A percentile compares a stretch with the other conserved stretches of the same genome.
These are phyloP conservation scores for Beauveria australis DNA, from an alignment of 2,329 filamentous ascomycete species.

Conservation along the genomic window DNA sequence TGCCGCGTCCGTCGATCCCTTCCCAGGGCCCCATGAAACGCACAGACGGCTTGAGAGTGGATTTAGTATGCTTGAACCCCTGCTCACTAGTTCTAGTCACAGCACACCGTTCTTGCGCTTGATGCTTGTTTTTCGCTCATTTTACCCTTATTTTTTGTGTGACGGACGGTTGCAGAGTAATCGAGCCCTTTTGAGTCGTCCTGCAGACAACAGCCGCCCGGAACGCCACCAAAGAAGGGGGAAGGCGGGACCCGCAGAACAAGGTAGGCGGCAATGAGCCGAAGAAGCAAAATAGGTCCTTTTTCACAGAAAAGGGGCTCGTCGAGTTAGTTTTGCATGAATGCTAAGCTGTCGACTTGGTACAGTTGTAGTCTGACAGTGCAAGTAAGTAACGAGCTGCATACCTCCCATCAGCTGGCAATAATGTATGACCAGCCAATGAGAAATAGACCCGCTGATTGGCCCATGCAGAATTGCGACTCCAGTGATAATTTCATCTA, in stretches of 20 bases:
- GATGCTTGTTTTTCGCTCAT: slow-evolving; percentile 2
- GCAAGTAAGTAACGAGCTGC: background rate
- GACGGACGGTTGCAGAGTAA: background rate
- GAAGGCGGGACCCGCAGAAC: background rate
- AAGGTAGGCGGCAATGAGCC: background rate
- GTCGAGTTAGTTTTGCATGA: background rate
- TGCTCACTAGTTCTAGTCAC: background rate
- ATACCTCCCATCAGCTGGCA: background rate
- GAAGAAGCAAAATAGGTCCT: slow-evolving; percentile 2
- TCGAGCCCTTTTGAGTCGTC: background rate
- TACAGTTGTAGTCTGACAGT: background rate
- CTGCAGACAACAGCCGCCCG: background rate
- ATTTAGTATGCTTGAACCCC: background rate
- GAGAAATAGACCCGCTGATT: background rate
- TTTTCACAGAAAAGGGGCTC: background rate
- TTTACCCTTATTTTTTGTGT: background rate
- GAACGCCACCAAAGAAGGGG: background rate
- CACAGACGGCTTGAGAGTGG: background rate
- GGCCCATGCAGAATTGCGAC: background rate
- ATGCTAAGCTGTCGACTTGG: background rate
- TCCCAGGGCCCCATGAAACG: background rate
- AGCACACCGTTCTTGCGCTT: slow-evolving; percentile 2
- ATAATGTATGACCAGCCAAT: background rate
- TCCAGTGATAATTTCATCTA: background rate
- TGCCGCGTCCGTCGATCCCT: slow-evolving; percentile 1